Evolutionary conservation across 176 grass and related monocot species (phyloP), one percentile per base, ranked within the genome.

Genomic region (Otatea glauca): DNA sequence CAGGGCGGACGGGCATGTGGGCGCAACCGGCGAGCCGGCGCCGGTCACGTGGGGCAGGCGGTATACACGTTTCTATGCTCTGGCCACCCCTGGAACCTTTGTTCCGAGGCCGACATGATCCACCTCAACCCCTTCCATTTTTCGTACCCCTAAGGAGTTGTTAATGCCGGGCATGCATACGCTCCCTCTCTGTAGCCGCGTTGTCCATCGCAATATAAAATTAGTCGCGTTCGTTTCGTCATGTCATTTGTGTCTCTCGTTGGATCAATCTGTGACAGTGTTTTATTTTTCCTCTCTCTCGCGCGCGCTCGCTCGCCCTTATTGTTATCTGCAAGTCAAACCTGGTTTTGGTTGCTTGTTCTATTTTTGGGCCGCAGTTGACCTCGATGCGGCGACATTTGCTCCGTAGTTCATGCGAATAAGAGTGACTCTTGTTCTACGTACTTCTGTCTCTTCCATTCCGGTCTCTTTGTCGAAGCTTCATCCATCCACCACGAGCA

Each of bases 21-120:
- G 86, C 84, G 86, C 89, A 79, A 38, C 89, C 86, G 79, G 85
- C 85, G 80, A 89, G 89, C 70, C 92, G 90, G 87, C 87, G 84
- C 74, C 39, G 64, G 78, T 73, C 92, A 91, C 86, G 86, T 91
- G 89, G 86, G 86, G 61, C 86, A 79, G 82, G 68, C 89, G 78
- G 88, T 48, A 66, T 85, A 56, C 80, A 74, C 80, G 80, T 43
- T 71, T 92, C 84, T 43, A 72, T 90, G 81, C 90, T 81, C 92
- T 92, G 90, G 41, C 72, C 21, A 35, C 18, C 70, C 70, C 25
- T 23, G 81, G 83, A 84, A 95, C 92, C 85, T 92, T 84, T 95
- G 90, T 95, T 95, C 84, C 76, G 13, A 65, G 81, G 68, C 80
- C 81, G 74, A 83, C 79, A 79, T 15, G 73, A 74, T 66, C 83